Evolutionary conservation across 495 filamentous ascomycete species (phyloP), one percentile per base, ranked within the genome.

Genomic region (Bathelium albidoporum): DNA sequence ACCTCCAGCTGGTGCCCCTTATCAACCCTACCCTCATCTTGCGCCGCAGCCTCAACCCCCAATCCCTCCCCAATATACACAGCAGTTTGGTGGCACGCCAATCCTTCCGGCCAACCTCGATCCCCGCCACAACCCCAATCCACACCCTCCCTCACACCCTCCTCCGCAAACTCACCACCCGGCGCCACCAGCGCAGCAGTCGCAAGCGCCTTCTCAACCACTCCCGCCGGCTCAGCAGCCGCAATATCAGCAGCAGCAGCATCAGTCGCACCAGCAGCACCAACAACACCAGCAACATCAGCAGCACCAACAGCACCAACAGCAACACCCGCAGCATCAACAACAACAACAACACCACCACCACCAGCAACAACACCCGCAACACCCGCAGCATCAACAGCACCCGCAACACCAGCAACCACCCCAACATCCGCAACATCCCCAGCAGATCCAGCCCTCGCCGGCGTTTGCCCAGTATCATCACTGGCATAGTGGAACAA

Each of bases 401-500:
- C 34, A 5, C 5, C 34, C 34, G 5, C 34, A 39, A 39, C 34
- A 39, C 34, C 34, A 39, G 34, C 34, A 39, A 39, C 34, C 5
- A 14, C 34, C 34, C 22, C 49, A 4, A 7, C 49, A 20, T 20
- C 49, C 20, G 16, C 49, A 9, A 28, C 49, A 5, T 28, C 20
- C 49, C 5, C 34, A 5, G 34, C 49, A 55, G 49, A 9, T 55
- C 5, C 49, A 55, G 16, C 49, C 49, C 10, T 55, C 49, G 2
- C 49, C 49, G 4, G 49, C 24, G 7, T 55, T 55, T 29, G 49
- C 49, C 22, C 49, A 55, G 49, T 55, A 55, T 55, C 49, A 55
- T 55, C 49, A 55, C 16, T 55, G n/a, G n/a, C n/a, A n/a, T n/a
- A n/a, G 24, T 12, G n/a, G 49, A 5, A 18, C 11, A 10, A 18